These are phyloP conservation scores for Phlegmacium glaucopus DNA, from an alignment of 768 basidiomycete genomes.

Conservation along the genomic window DNA sequence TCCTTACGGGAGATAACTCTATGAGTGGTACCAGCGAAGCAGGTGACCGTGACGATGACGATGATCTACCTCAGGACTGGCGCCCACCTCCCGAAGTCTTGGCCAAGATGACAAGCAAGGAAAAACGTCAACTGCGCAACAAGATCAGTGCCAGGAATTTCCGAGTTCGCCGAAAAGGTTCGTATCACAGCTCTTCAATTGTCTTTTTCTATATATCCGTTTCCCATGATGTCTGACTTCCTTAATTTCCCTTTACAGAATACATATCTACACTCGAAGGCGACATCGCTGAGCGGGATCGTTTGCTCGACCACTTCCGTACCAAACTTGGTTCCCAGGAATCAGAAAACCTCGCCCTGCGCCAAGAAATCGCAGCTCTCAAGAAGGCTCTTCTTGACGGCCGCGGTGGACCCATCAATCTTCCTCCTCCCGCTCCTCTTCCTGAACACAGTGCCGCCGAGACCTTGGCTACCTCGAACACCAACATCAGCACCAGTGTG, in stretches of 20 bases:
- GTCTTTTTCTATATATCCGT: slow-evolving; percentile 5
- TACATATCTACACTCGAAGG: slow-evolving; percentile 94
- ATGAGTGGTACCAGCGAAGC: slow-evolving; percentile 23
- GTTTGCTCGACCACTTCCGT: slow-evolving; percentile 83
- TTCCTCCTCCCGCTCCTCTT: slow-evolving; percentile 49
- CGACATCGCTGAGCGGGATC: slow-evolving; percentile 90
- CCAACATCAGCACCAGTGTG: slow-evolving; percentile 9
- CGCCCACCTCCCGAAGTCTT: slow-evolving; percentile 90
- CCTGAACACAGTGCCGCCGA: slow-evolving; percentile 40
- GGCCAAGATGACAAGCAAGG: slow-evolving; percentile 91
- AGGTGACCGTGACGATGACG: slow-evolving; percentile 41
- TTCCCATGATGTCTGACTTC: slow-evolving; percentile 5
- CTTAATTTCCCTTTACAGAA: slow-evolving; percentile 43
- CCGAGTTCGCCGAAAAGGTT: slow-evolving; percentile 90
- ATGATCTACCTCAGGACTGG: slow-evolving; percentile 73
- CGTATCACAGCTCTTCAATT: slow-evolving; percentile 9
- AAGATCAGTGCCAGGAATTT: slow-evolving; percentile 97
- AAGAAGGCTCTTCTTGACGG: slow-evolving; percentile 74
- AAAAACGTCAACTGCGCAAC: slow-evolving; percentile 94
- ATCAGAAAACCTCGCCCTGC: slow-evolving; percentile 80
- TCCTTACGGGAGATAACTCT: slow-evolving; percentile 15
- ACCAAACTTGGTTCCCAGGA: slow-evolving; percentile 76
- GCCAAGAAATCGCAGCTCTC: slow-evolving; percentile 70
- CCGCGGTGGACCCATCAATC: slow-evolving; percentile 46
- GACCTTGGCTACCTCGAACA: slow-evolving; percentile 22